Evolutionary conservation across 2,329 filamentous ascomycete species (phyloP).

Genomic region (Aspergillus sp.): DNA sequence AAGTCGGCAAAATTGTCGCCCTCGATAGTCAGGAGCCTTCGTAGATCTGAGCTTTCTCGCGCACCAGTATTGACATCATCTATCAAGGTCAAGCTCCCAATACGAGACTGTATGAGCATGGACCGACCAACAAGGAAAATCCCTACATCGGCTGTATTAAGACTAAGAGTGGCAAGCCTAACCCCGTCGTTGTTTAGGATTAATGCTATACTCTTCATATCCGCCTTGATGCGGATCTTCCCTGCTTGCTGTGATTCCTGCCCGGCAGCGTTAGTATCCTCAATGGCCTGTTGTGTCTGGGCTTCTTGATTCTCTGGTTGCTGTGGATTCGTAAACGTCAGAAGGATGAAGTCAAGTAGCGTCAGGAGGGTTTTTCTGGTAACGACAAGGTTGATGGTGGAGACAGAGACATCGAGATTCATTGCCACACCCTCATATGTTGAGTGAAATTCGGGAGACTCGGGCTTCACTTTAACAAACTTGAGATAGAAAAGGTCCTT

Average conservation of each 20-base stretch:
- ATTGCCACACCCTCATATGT: slow-evolving; percentile 92
- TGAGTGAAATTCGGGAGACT: slow-evolving; percentile 89
- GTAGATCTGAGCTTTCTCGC: slow-evolving; percentile 73
- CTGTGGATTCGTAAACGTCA: slow-evolving; percentile 76
- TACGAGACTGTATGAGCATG: slow-evolving; percentile 81
- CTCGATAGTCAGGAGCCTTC: slow-evolving; percentile 89
- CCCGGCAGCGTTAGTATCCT: slow-evolving; percentile 27
- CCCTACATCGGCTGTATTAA: slow-evolving; percentile 88
- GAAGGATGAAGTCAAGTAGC: slow-evolving; percentile 86
- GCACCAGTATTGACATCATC: slow-evolving; percentile 95
- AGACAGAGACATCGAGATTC: slow-evolving; percentile 86
- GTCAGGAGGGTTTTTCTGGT: slow-evolving; percentile 91
- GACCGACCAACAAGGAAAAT: slow-evolving; percentile 83
- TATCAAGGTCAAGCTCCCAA: slow-evolving; percentile 84
- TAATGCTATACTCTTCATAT: slow-evolving; percentile 88
- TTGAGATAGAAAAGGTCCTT: slow-evolving; percentile 84
- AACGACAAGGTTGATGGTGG: slow-evolving; percentile 93
- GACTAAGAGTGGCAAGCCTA: slow-evolving; percentile 83
- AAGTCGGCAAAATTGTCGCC: slow-evolving; percentile 96
- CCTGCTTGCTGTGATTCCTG: slow-evolving; percentile 49
- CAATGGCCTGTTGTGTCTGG: slow-evolving; percentile 30
- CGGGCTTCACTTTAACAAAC: slow-evolving; percentile 82
- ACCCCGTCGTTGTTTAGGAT: slow-evolving; percentile 98
- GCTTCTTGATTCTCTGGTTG: slow-evolving; percentile 44
- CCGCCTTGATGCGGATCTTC: slow-evolving; percentile 89